These are phyloP conservation scores for Acorus gramineus DNA, from an alignment of 106 monocot species.

Conservation along the genomic window DNA sequence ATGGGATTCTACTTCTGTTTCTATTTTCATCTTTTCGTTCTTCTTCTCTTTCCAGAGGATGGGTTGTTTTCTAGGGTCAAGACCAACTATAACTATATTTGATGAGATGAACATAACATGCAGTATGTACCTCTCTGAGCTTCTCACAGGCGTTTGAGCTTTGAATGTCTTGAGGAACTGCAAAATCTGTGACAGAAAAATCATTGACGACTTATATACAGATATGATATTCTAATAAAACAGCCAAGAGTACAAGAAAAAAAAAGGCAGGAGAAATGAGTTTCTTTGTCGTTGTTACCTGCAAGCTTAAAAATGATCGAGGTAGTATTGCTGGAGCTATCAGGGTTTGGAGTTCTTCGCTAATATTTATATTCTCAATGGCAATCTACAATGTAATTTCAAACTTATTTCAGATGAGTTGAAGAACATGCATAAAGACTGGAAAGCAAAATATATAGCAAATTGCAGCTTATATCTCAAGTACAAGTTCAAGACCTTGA, in stretches of 20 bases:
- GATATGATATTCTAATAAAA: background rate
- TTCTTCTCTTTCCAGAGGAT: too few relatives aligned
- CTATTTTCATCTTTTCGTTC: too few relatives aligned
- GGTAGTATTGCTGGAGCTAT: conserved; percentile 24
- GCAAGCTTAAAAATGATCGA: conserved; percentile 20
- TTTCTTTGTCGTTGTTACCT: conserved; percentile 3
- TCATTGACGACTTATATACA: background rate
- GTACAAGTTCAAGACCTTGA: too few relatives aligned
- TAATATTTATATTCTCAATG: conserved; percentile 22
- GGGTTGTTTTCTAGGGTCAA: too few relatives aligned
- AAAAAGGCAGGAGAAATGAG: background rate
- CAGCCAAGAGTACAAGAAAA: background rate
- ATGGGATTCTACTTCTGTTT: too few relatives aligned
- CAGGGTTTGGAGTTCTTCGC: conserved; percentile 23
- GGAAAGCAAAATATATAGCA: background rate
- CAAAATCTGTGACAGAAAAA: conserved; percentile 13
- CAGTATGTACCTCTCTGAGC: conserved; percentile 14
- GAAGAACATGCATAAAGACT: background rate
- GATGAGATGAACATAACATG: background rate
- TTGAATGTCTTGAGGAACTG: conserved; percentile 22
- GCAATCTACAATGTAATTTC: conserved; percentile 9
- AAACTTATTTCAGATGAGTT: too few relatives aligned
- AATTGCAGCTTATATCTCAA: too few relatives aligned
- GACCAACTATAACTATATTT: background rate
- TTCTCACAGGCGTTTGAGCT: conserved; percentile 15